These are phyloP conservation scores for Fusarium temperatum DNA, from an alignment of 2,329 filamentous ascomycete species.

Conservation along the genomic window DNA sequence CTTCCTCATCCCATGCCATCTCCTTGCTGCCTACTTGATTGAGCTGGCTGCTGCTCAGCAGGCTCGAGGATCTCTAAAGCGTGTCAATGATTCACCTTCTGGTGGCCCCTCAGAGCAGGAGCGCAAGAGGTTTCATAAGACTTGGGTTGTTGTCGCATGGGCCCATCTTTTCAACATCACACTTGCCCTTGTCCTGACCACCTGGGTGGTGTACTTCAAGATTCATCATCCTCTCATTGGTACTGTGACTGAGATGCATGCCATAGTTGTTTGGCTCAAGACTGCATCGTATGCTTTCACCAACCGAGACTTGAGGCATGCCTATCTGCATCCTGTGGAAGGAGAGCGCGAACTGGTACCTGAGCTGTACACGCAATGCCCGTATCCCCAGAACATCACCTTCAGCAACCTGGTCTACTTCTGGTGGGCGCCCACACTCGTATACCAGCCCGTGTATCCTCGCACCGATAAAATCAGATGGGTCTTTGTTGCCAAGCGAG, in stretches of 20 bases:
- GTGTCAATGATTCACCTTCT: slow-evolving; percentile 58
- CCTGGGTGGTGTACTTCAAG: slow-evolving; percentile 86
- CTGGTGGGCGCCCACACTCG: slow-evolving; percentile 96
- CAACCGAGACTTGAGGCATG: slow-evolving; percentile 92
- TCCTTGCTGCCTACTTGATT: slow-evolving; percentile 90
- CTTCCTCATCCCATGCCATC: slow-evolving; percentile 86
- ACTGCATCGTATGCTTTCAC: slow-evolving; percentile 96
- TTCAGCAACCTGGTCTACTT: slow-evolving; percentile 91
- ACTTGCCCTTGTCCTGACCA: slow-evolving; percentile 81
- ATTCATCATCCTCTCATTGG: slow-evolving; percentile 95
- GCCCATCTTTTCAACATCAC: slow-evolving; percentile 86
- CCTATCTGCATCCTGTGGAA: slow-evolving; percentile 79
- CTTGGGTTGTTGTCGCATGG: slow-evolving; percentile 83
- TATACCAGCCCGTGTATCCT: slow-evolving; percentile 97
- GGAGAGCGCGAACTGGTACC: slow-evolving; percentile 77
- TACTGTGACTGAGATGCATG: slow-evolving; percentile 88
- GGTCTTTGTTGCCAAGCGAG: slow-evolving; percentile 85
- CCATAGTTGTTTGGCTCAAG: slow-evolving; percentile 96
- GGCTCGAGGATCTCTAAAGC: slow-evolving; percentile 73
- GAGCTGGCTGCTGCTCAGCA: slow-evolving; percentile 84
- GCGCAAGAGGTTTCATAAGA: slow-evolving; percentile 72
- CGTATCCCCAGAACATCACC: slow-evolving; percentile 92
- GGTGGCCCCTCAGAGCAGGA: slow-evolving; percentile 63
- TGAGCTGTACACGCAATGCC: slow-evolving; percentile 81
- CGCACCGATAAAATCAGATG: slow-evolving; percentile 83